Percentiles rank a stretch among this genome's conserved stretches.
phyloP scores from a whole-genome alignment of 305 asterid species.

The Andrographis paniculata region DNA sequence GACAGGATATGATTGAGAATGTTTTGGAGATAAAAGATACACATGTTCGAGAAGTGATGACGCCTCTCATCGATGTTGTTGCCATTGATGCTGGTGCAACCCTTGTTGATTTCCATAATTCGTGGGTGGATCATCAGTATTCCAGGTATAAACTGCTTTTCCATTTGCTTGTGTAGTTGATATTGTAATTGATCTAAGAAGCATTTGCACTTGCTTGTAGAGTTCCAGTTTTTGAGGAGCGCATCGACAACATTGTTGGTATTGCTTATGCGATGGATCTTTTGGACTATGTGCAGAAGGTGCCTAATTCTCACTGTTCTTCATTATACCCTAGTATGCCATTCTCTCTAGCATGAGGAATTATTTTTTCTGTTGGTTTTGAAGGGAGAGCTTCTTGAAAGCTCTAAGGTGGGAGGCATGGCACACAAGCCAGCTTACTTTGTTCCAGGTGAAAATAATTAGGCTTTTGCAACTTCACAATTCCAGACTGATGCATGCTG shows the following conservation, averaged over 20 bases:
- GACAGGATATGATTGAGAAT: constrained; percentile 99
- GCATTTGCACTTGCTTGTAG: constrained; percentile 31
- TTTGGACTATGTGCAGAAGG: constrained; percentile 91
- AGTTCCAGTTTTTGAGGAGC: constrained; percentile 98
- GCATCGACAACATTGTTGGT: constrained; percentile 95
- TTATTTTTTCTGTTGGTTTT: constrained; percentile 48
- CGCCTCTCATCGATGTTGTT: constrained; percentile 96
- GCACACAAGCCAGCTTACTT: constrained; percentile 99
- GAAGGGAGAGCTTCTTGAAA: constrained; percentile 95
- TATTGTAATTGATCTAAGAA: constrained; percentile 21
- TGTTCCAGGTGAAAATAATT: constrained; percentile 76
- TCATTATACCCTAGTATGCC: constrained; percentile 13
- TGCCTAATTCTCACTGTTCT: constrained; percentile 25
- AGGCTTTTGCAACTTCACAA: too few relatives aligned
- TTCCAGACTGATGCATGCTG: neutral
- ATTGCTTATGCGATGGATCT: constrained; percentile 99
- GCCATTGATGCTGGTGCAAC: constrained; percentile 93
- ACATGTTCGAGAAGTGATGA: constrained; percentile 98
- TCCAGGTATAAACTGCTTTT: constrained; percentile 56
- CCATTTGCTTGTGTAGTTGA: constrained; percentile 2
- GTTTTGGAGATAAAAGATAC: constrained; percentile 98
- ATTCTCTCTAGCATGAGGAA: constrained; percentile 37
- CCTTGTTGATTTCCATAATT: constrained; percentile 83
- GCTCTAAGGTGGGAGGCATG: constrained; percentile 76
- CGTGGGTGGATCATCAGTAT: constrained; percentile 97